These are phyloP conservation scores for Echria macrotheca DNA, from an alignment of 495 filamentous ascomycete species.

Conservation along the genomic window DNA sequence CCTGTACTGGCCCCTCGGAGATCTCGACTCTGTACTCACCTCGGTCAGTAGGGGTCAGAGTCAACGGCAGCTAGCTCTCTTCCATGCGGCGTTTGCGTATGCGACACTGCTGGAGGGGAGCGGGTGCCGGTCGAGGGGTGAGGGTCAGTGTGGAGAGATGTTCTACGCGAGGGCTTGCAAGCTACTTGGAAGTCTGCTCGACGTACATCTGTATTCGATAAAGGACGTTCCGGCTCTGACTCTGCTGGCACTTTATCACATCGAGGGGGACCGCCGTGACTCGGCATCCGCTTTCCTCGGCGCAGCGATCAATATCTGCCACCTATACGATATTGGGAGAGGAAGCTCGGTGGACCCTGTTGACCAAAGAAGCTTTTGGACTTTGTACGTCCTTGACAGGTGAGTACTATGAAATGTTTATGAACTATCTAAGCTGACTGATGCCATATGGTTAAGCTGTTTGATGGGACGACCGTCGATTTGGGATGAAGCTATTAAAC, in stretches of 20 bases:
- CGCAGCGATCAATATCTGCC: conserved; percentile 30
- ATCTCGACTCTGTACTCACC: conserved; percentile 1
- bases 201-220: conserved; percentile 24
- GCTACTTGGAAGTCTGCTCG: conserved; percentile 35
- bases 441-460: too few relatives aligned
- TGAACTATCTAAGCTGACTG: conserved; percentile 33
- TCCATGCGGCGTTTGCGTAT: conserved; percentile 24
- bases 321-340: conserved; percentile 33
- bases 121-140: conserved; percentile 12
- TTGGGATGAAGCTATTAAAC: conserved; percentile 29
- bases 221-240: conserved; percentile 29
- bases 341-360: conserved; percentile 24
- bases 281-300: conserved; percentile 33
- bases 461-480: conserved; percentile 35
- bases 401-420: conserved; percentile 10
- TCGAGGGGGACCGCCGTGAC: conserved; percentile 38
- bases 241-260: conserved; percentile 35
- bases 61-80: conserved; percentile 23
- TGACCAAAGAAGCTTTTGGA: conserved; percentile 37
- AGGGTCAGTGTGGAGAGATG: conserved; percentile 25
- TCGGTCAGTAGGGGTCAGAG: background rate
- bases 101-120: conserved; percentile 15
- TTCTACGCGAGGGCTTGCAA: conserved; percentile 29
- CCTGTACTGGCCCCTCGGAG: conserved; percentile 32
- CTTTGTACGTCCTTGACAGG: conserved; percentile 37